These are phyloP conservation scores for Hymenoscyphus fraxineus DNA, from an alignment of 2,329 filamentous ascomycete genomes.

Conservation along the genomic window DNA sequence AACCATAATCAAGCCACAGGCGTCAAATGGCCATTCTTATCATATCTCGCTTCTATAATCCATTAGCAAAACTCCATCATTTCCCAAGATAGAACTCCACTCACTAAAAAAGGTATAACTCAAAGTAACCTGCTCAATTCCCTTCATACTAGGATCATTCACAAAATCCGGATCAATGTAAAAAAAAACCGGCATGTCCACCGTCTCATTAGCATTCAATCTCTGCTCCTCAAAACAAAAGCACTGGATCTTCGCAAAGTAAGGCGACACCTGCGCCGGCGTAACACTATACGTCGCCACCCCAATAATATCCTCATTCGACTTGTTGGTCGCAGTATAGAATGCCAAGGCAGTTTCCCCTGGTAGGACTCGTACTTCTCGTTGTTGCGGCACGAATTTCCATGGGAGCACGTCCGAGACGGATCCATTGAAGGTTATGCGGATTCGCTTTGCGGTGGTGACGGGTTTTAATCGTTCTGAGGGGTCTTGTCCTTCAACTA, in stretches of 20 bases:
- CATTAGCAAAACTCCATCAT: slow-evolving; percentile 35
- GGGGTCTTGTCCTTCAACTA: slow-evolving; percentile 56
- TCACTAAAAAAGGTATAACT: slow-evolving; percentile 98
- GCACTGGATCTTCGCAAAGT: slow-evolving; percentile 99
- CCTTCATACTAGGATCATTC: slow-evolving; percentile 87
- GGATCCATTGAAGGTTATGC: slow-evolving; percentile 93
- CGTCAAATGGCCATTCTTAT: slow-evolving; percentile 68
- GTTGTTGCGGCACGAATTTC: slow-evolving; percentile 96
- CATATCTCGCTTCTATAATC: slow-evolving; percentile 71
- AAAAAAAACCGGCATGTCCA: slow-evolving; percentile 99
- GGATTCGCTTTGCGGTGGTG: slow-evolving; percentile 13
- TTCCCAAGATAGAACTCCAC: slow-evolving; percentile 36
- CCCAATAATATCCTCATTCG: slow-evolving; percentile 89
- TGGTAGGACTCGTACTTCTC: slow-evolving; percentile 89
- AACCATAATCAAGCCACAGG: slow-evolving; percentile 23
- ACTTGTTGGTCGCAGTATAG: slow-evolving; percentile 93
- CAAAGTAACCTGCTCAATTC: slow-evolving; percentile 90
- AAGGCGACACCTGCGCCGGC: slow-evolving; percentile 89
- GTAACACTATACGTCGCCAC: slow-evolving; percentile 98
- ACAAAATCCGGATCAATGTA: slow-evolving; percentile 96
- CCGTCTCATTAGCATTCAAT: slow-evolving; percentile 89
- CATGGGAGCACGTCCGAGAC: slow-evolving; percentile 94
- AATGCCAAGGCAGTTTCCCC: slow-evolving; percentile 97
- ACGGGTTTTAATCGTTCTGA: slow-evolving; percentile 66
- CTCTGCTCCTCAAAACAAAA: slow-evolving; percentile 99